Base-by-base conservation (phyloP, 2,329 filamentous ascomycete genomes). In the Talaromyces piceae region DNA sequence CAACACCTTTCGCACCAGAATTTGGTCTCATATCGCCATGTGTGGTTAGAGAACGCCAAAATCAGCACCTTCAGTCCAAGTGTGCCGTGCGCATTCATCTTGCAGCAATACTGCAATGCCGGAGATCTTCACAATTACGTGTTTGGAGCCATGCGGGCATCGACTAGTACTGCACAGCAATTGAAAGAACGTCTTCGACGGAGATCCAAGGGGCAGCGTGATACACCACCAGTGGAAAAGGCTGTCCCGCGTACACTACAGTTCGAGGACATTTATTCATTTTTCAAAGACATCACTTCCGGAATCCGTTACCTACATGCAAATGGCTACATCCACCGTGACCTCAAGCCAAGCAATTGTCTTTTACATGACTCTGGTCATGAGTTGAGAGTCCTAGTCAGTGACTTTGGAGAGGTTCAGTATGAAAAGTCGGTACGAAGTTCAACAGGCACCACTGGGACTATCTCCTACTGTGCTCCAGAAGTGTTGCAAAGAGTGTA, bases 321-420 rank as follows among this genome's bases (percentile, higher is more conserved):
- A 2, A 88, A 91, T 59, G 91, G 90, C 58, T 98, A 96, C 67
- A 94, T 98, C 25, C 93, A 98, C 64, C 84, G 93, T 51, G 93
- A 98, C 66, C 76, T 98, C 23, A 98, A 98, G 67, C 93, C 93
- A 2, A 93, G 87, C 66, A 98, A 98, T 61, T 98, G 94, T 61
- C 77, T 98, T 3, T 73, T 98, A 1, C 91, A 97, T 63, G 80
- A 80, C 27, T 86, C 84, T 54, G 86, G 84, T 22, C 79, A 78
- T 45, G 84, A 83, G 37, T 73, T 90, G 9, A 81, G 79, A 48
- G 95, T 95, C 44, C 75, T 98, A 13, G 95, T 98, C 51, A 97
- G 91, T 66, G 93, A 98, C 66, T 98, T 98, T 71, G 93, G 94
- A 37, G 93, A 98, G 67, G 91, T 97, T 0, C 94, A 98, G 65